phyloP scores from a whole-genome alignment of 495 filamentous ascomycete species.

The Penicillium desertorum region DNA sequence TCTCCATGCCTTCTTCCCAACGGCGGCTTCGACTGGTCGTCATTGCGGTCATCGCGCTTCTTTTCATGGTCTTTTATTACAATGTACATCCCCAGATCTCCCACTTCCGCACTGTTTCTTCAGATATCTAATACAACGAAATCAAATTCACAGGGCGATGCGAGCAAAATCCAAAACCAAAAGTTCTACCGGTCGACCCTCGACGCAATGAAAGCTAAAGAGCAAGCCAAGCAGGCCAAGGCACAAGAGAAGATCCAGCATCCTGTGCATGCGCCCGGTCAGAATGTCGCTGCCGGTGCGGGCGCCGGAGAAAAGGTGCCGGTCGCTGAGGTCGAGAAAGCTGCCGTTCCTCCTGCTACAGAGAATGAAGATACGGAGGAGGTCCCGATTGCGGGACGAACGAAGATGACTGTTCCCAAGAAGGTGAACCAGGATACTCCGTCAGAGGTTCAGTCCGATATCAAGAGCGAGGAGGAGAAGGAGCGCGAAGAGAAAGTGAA shows the following conservation, averaged over 20 bases:
- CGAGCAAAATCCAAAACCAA: constrained; percentile 45
- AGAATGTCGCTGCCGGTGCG: constrained; percentile 32
- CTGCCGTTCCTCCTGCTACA: constrained; percentile 41
- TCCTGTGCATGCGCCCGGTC: constrained; percentile 35
- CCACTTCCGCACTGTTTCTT: background rate
- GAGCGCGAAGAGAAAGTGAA: constrained; percentile 20
- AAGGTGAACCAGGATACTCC: constrained; percentile 30
- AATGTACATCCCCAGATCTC: constrained; percentile 39
- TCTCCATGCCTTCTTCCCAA: constrained; percentile 69
- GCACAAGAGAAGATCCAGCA: constrained; percentile 32
- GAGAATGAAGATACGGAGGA: constrained; percentile 39
- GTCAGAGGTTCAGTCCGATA: background rate
- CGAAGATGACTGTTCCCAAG: constrained; percentile 55
- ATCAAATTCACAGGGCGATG: constrained; percentile 38
- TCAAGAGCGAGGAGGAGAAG: constrained; percentile 24
- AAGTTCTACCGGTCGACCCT: constrained; percentile 52
- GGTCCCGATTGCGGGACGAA: constrained; percentile 65
- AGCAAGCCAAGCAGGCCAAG: constrained; percentile 32
- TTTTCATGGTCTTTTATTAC: constrained; percentile 63
- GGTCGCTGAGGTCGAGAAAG: constrained; percentile 53
- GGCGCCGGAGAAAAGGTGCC: constrained; percentile 25
- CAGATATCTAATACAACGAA: constrained; percentile 8
- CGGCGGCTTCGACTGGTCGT: constrained; percentile 62
- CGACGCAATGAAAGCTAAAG: constrained; percentile 46
- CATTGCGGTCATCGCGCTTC: constrained; percentile 54